Base-by-base conservation (phyloP, 2,329 filamentous ascomycete species). In the Cercospora sojina region DNA sequence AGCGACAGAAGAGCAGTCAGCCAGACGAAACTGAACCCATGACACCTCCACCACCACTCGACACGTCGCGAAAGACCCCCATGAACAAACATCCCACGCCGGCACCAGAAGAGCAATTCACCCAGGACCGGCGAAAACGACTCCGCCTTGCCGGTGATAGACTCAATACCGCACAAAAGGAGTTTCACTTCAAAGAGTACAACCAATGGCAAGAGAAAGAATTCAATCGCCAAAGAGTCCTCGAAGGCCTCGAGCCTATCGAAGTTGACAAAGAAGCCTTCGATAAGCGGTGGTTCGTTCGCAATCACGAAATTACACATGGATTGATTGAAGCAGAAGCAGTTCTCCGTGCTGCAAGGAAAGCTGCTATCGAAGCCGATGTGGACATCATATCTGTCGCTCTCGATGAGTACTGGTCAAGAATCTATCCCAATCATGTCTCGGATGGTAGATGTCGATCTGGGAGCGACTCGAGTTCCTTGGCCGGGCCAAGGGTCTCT, bases 291-390 rank as follows among this genome's bases (percentile, higher is more conserved):
- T 67, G 65, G 65, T n/a, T 64, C 1, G 12, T n/a, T 5, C 60
- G 56, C 10, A 59, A 59, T 10, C n/a, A 23, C 12, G 61, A 59
- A 5, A 47, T 67, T 16, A 64, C 65, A 13, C 61, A 53, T 10
- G 65, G 64, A 20, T 43, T 67, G 5, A 7, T 25, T 8, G 55
- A 64, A 18, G 65, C 65, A n/a, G 65, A 67, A 29, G 43, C 38
- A 3, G 61, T 10, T 3, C 25, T 67, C 13, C 43, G 43, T n/a
- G 5, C 58, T 3, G 65, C 65, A 1, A 31, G 51, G n/a, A 25
- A 43, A 16, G 55, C 20, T 12, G 65, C 65, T 5, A 35, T 32
- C 12, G 59, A 63, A n/a, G 55, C 35, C 7, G 41, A 43, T 1
- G 23, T 59, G 3, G 51, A 62, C 6, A 47, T 63, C 16, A 23